Evolutionary conservation across 2,329 filamentous ascomycete genomes (phyloP).

Genomic region (Arthrinium phaeospermum): DNA sequence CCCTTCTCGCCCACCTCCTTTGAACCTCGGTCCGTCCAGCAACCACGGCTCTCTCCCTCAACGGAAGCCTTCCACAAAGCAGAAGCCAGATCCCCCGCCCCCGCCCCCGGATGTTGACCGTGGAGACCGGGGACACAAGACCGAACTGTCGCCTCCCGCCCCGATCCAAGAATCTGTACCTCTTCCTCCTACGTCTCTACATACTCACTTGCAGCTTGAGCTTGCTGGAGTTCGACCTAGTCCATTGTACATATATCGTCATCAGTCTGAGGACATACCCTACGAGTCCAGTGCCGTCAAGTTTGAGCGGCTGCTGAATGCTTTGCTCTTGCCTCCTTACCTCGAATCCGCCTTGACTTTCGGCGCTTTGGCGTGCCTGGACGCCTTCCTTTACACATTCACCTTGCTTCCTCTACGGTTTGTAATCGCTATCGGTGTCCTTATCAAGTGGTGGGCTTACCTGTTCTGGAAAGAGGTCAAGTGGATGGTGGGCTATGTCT

Average conservation of each 20-base stretch:
- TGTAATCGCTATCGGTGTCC: slow-evolving; percentile 75
- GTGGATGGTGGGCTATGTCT: slow-evolving; percentile 78
- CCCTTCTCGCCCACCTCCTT: slow-evolving; percentile 48
- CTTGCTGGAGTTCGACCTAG: slow-evolving; percentile 66
- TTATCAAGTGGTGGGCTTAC: slow-evolving; percentile 79
- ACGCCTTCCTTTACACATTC: slow-evolving; percentile 96
- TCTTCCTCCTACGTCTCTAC: slow-evolving; percentile 69
- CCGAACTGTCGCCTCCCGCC: slow-evolving; percentile 43
- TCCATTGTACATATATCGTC: slow-evolving; percentile 69
- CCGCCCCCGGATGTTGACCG: not conserved
- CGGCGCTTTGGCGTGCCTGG: slow-evolving; percentile 87
- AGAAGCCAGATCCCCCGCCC: slow-evolving; percentile 22
- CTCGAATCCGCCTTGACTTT: slow-evolving; percentile 87
- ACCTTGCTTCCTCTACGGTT: slow-evolving; percentile 94
- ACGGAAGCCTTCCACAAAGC: slow-evolving; percentile 27
- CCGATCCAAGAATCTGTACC: slow-evolving; percentile 62
- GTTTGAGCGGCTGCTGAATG: slow-evolving; percentile 89
- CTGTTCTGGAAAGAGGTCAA: slow-evolving; percentile 73
- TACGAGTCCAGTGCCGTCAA: slow-evolving; percentile 95
- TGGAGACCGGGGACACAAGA: not conserved
- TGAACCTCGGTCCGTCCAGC: slow-evolving; percentile 47
- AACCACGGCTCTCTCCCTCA: slow-evolving; percentile 15
- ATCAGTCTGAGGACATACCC: slow-evolving; percentile 63
- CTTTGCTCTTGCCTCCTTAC: slow-evolving; percentile 79
- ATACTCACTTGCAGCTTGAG: slow-evolving; percentile 69